A percentile compares a stretch with the other conserved stretches of the same genome.
Conservation (phyloP, 495 filamentous ascomycete species). For the Podospora appendiculata region DNA sequence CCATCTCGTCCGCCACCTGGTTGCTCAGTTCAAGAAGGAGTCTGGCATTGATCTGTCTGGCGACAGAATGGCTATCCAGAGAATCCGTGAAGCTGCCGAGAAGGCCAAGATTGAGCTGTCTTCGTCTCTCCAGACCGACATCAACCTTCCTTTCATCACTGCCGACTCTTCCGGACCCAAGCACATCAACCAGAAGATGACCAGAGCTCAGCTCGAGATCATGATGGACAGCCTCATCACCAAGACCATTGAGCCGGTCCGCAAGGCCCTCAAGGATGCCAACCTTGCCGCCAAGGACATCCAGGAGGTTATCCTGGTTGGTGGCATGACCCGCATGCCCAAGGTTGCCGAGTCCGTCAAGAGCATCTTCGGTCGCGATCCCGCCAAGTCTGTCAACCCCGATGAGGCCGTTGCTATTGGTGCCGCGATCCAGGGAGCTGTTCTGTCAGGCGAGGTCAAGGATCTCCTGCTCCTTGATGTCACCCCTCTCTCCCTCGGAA, state of each 20-base stretch:
- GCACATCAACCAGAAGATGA: conserved; percentile 96
- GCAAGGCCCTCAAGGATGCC: conserved; percentile 97
- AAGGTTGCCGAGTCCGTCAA: conserved; percentile 98
- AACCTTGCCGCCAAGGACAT: conserved; percentile 90
- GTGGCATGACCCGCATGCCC: conserved; percentile 99
- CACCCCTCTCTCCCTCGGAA: conserved; percentile 95
- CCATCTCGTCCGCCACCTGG: conserved; percentile 85
- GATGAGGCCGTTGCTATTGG: conserved; percentile 99
- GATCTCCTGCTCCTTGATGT: conserved; percentile 95
- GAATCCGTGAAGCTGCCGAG: conserved; percentile 98
- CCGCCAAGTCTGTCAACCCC: conserved; percentile 98
- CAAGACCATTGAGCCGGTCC: conserved; percentile 83
- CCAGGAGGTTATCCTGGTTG: conserved; percentile 97
- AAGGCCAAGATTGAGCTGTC: conserved; percentile 99
- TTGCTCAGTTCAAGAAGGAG: conserved; percentile 94
- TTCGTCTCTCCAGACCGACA: conserved; percentile 92
- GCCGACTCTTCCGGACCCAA: conserved; percentile 90
- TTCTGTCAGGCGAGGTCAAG: conserved; percentile 93
- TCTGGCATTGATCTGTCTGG: conserved; percentile 81
- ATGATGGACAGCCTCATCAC: conserved; percentile 88
- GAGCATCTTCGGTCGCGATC: conserved; percentile 94
- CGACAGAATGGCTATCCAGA: conserved; percentile 98
- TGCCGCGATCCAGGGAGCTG: conserved; percentile 96
- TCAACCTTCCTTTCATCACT: conserved; percentile 98
- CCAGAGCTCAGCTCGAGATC: conserved; percentile 83